phyloP scores from a whole-genome alignment of 2,329 filamentous ascomycete genomes.

The Coniochaeta hoffmannii region DNA sequence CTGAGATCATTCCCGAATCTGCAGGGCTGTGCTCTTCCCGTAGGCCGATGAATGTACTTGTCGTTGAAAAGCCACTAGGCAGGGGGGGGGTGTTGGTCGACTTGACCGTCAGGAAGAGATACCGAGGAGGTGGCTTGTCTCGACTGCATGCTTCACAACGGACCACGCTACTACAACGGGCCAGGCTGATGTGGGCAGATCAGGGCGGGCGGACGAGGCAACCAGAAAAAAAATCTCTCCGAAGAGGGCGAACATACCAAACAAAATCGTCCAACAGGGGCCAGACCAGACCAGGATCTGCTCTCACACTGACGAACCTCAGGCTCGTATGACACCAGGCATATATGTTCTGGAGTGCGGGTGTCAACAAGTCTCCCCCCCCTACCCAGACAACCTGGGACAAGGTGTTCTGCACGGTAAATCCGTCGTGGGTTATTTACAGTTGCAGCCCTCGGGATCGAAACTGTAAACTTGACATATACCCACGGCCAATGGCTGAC shows the following conservation, averaged over 20 bases:
- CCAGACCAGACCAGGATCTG: slow-evolving; percentile 6
- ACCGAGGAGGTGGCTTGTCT: slow-evolving; percentile 31
- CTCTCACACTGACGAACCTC: slow-evolving; percentile 14
- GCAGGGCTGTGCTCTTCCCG: background rate
- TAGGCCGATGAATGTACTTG: background rate
- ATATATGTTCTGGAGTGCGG: slow-evolving; percentile 7
- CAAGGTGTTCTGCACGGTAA: slow-evolving; percentile 19
- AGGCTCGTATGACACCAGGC: slow-evolving; percentile 13
- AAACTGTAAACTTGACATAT: slow-evolving; percentile 12
- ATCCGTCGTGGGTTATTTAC: slow-evolving; percentile 17
- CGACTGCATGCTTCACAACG: slow-evolving; percentile 20
- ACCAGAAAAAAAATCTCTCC: slow-evolving; percentile 1
- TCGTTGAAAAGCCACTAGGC: background rate
- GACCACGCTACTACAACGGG: slow-evolving; percentile 9
- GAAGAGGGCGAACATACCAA: background rate
- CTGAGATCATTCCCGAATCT: background rate
- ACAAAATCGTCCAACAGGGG: slow-evolving; percentile 1
- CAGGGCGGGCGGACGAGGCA: background rate
- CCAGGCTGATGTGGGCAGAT: slow-evolving; percentile 1
- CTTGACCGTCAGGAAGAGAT: slow-evolving; percentile 14
- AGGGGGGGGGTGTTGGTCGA: slow-evolving; percentile 11
- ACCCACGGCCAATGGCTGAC: slow-evolving; percentile 17
- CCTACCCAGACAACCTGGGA: slow-evolving; percentile 15
- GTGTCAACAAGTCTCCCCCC: slow-evolving; percentile 12
- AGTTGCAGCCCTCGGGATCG: slow-evolving; percentile 9